Conservation (phyloP, 495 filamentous ascomycete genomes). For the Amorphotheca resinae region DNA sequence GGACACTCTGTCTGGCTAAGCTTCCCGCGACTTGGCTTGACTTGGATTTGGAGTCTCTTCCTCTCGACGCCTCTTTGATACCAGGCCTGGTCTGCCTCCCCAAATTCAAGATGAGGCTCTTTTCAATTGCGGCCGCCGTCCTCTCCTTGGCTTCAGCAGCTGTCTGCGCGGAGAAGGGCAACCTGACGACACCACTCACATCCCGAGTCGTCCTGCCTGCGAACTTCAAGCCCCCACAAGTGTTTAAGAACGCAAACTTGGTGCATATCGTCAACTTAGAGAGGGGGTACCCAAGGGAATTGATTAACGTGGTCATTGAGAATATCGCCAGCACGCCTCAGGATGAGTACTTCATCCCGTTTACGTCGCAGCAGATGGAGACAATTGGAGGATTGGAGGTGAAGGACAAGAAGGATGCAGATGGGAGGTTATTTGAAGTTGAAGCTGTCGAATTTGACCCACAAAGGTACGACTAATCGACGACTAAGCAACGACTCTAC, state of each 20-base stretch:
- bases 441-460: slow-evolving; percentile 52
- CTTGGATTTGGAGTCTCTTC: slow-evolving; percentile 1
- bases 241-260: slow-evolving; percentile 84
- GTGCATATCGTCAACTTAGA: slow-evolving; percentile 85
- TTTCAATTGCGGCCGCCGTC: slow-evolving; percentile 35
- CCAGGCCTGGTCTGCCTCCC: slow-evolving; percentile 26
- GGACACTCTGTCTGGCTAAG: slow-evolving; percentile 17
- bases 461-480: slow-evolving; percentile 39
- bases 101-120: slow-evolving; percentile 39
- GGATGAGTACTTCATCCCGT: slow-evolving; percentile 78
- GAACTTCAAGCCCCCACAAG: slow-evolving; percentile 74
- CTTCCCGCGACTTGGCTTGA: neutral
- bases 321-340: slow-evolving; percentile 66
- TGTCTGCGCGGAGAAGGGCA: slow-evolving; percentile 22
- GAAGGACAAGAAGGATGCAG: slow-evolving; percentile 71
- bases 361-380: slow-evolving; percentile 58
- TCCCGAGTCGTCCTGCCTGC: slow-evolving; percentile 40
- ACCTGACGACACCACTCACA: slow-evolving; percentile 24
- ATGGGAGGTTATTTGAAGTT: slow-evolving; percentile 51
- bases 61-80: slow-evolving; percentile 23
- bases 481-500: neutral
- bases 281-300: slow-evolving; percentile 80
- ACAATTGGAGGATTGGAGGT: slow-evolving; percentile 80
- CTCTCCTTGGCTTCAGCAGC: slow-evolving; percentile 28
- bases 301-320: slow-evolving; percentile 86